A percentile compares a stretch with the other conserved stretches of the same genome.
These are phyloP conservation scores for Emergomyces pasteurianus DNA, from an alignment of 2,329 filamentous ascomycete species.

Conservation along the genomic window DNA sequence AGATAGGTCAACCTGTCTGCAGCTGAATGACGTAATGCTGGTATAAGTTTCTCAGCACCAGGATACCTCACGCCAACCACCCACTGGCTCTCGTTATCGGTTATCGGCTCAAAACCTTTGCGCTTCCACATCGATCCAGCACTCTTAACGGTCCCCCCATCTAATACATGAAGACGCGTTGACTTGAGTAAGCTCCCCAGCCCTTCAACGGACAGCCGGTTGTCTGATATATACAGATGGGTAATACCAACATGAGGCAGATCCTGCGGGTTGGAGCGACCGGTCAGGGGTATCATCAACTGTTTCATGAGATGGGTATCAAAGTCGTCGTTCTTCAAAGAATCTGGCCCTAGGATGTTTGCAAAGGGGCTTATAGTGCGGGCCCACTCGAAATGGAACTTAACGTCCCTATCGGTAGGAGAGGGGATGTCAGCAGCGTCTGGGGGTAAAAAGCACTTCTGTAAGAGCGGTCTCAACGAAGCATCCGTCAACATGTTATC, in stretches of 20 bases:
- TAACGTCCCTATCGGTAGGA: constrained; percentile 14
- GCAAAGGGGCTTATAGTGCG: constrained; percentile 18
- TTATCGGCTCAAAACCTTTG: background rate
- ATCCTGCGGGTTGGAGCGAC: constrained; percentile 44
- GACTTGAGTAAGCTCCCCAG: constrained; percentile 42
- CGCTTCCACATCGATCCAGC: constrained; percentile 5
- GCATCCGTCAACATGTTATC: constrained; percentile 47
- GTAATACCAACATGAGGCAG: constrained; percentile 44
- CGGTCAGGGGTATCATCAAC: constrained; percentile 39
- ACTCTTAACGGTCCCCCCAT: constrained; percentile 38
- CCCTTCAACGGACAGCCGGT: constrained; percentile 44
- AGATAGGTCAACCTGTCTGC: constrained; percentile 41
- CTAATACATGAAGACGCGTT: constrained; percentile 42
- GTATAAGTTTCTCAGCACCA: constrained; percentile 44
- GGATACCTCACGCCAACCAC: constrained; percentile 23
- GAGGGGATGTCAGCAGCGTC: background rate
- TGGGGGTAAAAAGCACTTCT: constrained; percentile 36
- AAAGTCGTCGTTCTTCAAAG: constrained; percentile 36
- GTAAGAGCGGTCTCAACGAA: constrained; percentile 40
- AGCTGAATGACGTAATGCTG: constrained; percentile 37
- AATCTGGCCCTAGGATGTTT: constrained; percentile 27
- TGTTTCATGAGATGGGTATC: constrained; percentile 40
- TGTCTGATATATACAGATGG: constrained; percentile 48
- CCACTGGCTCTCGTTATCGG: background rate
- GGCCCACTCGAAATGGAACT: constrained; percentile 9